Evolutionary conservation across 2,329 filamentous ascomycete species (phyloP).

Genomic region (Gaeumannomyces sp.): DNA sequence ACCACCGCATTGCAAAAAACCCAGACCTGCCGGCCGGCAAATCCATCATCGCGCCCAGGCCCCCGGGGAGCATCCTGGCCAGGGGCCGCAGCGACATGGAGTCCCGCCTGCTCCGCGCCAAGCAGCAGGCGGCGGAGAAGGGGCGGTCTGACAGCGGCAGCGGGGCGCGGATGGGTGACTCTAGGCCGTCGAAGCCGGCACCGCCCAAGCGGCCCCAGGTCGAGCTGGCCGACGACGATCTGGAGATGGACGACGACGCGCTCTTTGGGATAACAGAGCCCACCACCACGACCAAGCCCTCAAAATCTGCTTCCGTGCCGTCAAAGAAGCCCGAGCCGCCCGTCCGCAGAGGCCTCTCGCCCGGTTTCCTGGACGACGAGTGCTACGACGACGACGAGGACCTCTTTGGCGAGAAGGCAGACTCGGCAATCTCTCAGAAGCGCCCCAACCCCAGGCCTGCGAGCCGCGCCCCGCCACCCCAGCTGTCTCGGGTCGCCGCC

Average conservation of each 20-base stretch:
- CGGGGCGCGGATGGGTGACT: neutral
- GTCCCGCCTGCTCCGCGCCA: conserved; percentile 6
- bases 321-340: neutral
- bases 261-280: neutral
- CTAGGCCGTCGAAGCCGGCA: neutral
- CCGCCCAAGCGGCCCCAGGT: neutral
- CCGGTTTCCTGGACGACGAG: conserved; percentile 3
- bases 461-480: no score
- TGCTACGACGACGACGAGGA: conserved; percentile 1
- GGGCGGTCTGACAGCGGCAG: no score
- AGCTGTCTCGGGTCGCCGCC: no score
- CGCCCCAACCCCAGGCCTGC: neutral
- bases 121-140: neutral
- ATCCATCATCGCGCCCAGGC: conserved; percentile 13
- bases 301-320: neutral
- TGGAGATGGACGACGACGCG: conserved; percentile 5
- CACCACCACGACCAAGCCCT: neutral
- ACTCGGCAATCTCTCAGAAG: neutral
- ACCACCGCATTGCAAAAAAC: conserved; percentile 36
- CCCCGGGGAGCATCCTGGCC: conserved; percentile 6
- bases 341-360: neutral
- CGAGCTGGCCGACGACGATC: conserved; percentile 6
- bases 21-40: conserved; percentile 14
- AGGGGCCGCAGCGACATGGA: conserved; percentile 7
- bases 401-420: conserved; percentile 7